Evolutionary conservation across 768 basidiomycete genomes (phyloP).

Genomic region (Rubroboletus satanas): DNA sequence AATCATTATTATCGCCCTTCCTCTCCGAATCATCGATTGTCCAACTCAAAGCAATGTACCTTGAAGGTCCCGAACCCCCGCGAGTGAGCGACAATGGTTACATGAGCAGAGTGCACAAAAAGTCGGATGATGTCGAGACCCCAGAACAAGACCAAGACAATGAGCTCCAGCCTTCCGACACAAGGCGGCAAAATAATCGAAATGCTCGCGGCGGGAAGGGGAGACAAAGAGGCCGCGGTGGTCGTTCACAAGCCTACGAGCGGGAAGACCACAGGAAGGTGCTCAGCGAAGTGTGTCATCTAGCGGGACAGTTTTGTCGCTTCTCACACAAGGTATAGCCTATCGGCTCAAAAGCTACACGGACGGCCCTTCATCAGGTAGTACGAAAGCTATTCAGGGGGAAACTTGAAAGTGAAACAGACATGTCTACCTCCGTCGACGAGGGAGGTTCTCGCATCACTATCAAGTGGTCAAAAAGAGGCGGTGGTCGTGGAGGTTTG

Average conservation of each 20-base stretch:
- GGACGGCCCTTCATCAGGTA: conserved; percentile 77
- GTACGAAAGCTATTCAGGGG: conserved; percentile 80
- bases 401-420: conserved; percentile 81
- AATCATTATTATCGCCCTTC: conserved; percentile 53
- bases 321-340: conserved; percentile 47
- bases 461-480: conserved; percentile 70
- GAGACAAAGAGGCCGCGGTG: conserved; percentile 44
- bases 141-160: conserved; percentile 11
- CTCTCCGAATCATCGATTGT: conserved; percentile 58
- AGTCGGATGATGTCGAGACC: conserved; percentile 24
- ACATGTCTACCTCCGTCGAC: conserved; percentile 41
- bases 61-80: conserved; percentile 80
- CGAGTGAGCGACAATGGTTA: conserved; percentile 73
- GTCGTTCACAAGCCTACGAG: conserved; percentile 36
- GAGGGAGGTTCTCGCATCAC: conserved; percentile 74
- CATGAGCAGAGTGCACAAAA: conserved; percentile 46
- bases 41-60: conserved; percentile 66
- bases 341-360: conserved; percentile 73
- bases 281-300: conserved; percentile 68
- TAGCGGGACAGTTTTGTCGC: conserved; percentile 7
- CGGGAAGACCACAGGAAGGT: conserved; percentile 72
- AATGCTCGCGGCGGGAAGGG: conserved; percentile 40
- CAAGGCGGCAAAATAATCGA: conserved; percentile 39
- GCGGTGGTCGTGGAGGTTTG: conserved; percentile 44
- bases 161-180: conserved; percentile 25